These are phyloP conservation scores for Trypanosoma lewisi DNA, from an alignment of 208 protist genomes.

Conservation along the genomic window DNA sequence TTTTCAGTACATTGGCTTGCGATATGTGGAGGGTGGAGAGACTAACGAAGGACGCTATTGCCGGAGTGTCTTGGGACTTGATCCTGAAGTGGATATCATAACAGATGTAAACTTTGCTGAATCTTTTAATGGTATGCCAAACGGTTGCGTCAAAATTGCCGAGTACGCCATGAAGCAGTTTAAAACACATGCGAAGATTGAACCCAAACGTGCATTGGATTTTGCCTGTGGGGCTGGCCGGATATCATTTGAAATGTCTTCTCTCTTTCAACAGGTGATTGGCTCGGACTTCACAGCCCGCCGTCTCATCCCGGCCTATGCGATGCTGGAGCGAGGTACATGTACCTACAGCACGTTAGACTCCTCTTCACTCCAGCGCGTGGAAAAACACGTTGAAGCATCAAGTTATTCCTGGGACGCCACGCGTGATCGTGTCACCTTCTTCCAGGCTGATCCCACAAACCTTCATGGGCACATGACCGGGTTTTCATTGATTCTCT, in stretches of 20 bases:
- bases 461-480: slow-evolving; percentile 86
- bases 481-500: slow-evolving; percentile 76
- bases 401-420: slow-evolving; percentile 49
- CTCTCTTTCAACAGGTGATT: slow-evolving; percentile 67
- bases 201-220: slow-evolving; percentile 64
- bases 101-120: slow-evolving; percentile 74
- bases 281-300: slow-evolving; percentile 85
- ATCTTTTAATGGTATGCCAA: slow-evolving; percentile 54
- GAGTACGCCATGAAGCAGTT: slow-evolving; percentile 55
- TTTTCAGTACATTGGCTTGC: slow-evolving; percentile 93
- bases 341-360: slow-evolving; percentile 67
- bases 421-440: slow-evolving; percentile 68
- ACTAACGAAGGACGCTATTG: slow-evolving; percentile 31
- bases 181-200: slow-evolving; percentile 41
- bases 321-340: slow-evolving; percentile 74
- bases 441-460: slow-evolving; percentile 86
- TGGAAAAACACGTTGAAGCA: slow-evolving; percentile 33
- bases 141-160: slow-evolving; percentile 72
- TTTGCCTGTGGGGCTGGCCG: slow-evolving; percentile 84
- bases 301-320: slow-evolving; percentile 81
- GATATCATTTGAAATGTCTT: slow-evolving; percentile 80
- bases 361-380: slow-evolving; percentile 27
- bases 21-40: slow-evolving; percentile 83
- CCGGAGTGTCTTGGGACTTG: slow-evolving; percentile 46
- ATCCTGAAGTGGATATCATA: slow-evolving; percentile 77